Conservation (phyloP, 2,329 filamentous ascomycete genomes). For the Aplosporella prunicola region DNA sequence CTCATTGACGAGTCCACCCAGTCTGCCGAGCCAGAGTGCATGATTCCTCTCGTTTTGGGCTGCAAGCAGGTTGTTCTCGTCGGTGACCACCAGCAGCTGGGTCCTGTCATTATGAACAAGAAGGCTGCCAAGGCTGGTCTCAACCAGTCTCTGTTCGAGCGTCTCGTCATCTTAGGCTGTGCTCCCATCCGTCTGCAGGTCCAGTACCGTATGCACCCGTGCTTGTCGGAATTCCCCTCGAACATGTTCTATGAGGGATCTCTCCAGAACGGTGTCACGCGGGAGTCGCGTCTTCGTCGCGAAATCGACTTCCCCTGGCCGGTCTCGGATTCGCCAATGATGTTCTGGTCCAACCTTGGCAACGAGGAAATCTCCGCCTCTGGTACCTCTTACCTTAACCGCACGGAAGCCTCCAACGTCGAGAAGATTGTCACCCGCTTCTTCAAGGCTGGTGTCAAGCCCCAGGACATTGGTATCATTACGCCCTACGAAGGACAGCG, state of each 20-base stretch:
- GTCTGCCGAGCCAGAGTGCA: conserved; percentile 94
- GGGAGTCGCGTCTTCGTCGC: conserved; percentile 74
- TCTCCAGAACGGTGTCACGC: conserved; percentile 90
- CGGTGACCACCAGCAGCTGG: conserved; percentile 94
- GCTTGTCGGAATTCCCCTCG: conserved; percentile 90
- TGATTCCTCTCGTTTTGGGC: conserved; percentile 93
- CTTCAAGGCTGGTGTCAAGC: conserved; percentile 97
- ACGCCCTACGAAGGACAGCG: conserved; percentile 97
- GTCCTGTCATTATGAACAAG: conserved; percentile 99
- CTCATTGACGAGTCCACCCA: conserved; percentile 98
- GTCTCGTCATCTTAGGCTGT: conserved; percentile 82
- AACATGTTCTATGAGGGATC: conserved; percentile 99
- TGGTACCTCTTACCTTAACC: conserved; percentile 95
- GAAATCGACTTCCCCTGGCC: conserved; percentile 99
- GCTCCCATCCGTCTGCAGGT: conserved; percentile 89
- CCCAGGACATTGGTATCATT: conserved; percentile 89
- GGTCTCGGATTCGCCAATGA: conserved; percentile 89
- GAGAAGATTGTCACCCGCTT: conserved; percentile 98
- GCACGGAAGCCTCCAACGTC: conserved; percentile 92
- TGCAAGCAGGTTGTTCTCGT: conserved; percentile 99
- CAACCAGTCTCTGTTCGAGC: conserved; percentile 97
- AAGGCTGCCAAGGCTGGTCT: conserved; percentile 96
- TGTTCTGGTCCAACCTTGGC: conserved; percentile 99
- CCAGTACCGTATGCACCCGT: conserved; percentile 98
- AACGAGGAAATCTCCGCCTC: conserved; percentile 98